Evolutionary conservation across 768 basidiomycete genomes (phyloP), one percentile per base, ranked within the genome.

Genomic region (Auriculariales sp.): DNA sequence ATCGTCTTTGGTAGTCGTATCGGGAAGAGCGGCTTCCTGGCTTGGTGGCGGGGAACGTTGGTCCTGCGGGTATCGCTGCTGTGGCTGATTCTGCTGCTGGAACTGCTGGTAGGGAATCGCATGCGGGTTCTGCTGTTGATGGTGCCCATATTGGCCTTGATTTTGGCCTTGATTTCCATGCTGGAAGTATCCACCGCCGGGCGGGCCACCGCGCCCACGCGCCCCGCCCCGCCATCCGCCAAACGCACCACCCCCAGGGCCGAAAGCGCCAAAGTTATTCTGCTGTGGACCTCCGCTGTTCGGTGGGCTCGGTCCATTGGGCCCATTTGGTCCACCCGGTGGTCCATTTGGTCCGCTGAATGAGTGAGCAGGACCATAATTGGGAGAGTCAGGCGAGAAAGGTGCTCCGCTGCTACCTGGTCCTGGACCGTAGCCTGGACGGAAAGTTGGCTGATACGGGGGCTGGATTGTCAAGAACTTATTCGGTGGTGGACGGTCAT

Each of bases 391-490:
- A 10, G 39, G 39, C 22, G 39, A 44, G 39, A 44, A 44, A 11
- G 39, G 22, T 44, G 39, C 22, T 5, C 39, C 39, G 22, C 22
- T 44, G 39, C n/a, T n/a, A n/a, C n/a, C n/a, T 44, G 39, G 19
- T 44, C 12, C 22, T 44, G 39, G 22, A 24, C 22, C 39, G 35
- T n/a, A 36, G n/a, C n/a, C 35, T 15, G n/a, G 35, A n/a, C 22
- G 22, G 1, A 77, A 74, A 1, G 82, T 76, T 27, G 67, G 60
- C 2, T 86, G 85, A 45, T 81, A 53, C 15, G 54, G 66, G 0
- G 83, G 65, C 60, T 85, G 82, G 52, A 91, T 87, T 7, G 81
- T 74, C 25, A 91, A 66, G 66, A 89, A 92, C 61, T 86, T 89
- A 65, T 84, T 84, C 0, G 78, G 77, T 4, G 75, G 72, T 1